phyloP scores from a whole-genome alignment of 805 yeast species.

The Metschnikowia vanudenii region DNA sequence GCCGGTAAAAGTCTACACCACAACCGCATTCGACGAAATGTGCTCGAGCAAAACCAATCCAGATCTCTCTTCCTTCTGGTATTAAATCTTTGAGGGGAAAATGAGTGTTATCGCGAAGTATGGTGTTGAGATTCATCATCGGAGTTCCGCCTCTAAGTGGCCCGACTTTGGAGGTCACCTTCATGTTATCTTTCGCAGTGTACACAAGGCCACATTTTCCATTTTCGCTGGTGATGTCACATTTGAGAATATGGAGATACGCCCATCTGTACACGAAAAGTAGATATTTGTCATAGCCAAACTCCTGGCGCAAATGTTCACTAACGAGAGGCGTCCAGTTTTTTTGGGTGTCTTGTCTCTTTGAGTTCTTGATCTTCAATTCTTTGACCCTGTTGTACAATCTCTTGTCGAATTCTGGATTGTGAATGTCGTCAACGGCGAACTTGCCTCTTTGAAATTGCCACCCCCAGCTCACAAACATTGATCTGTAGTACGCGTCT shows the following conservation, averaged over 20 bases:
- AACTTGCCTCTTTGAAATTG: slow-evolving; percentile 17
- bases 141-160: slow-evolving; percentile 26
- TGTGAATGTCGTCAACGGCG: slow-evolving; percentile 1
- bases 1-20: slow-evolving; percentile 44
- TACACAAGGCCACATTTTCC: slow-evolving; percentile 25
- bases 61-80: slow-evolving; percentile 36
- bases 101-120: neutral
- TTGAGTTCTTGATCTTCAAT: slow-evolving; percentile 11
- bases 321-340: slow-evolving; percentile 42
- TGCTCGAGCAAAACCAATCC: slow-evolving; percentile 49
- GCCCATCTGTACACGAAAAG: slow-evolving; percentile 36
- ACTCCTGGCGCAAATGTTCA: slow-evolving; percentile 16
- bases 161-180: slow-evolving; percentile 20
- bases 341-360: slow-evolving; percentile 25
- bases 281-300: slow-evolving; percentile 28
- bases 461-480: slow-evolving; percentile 17
- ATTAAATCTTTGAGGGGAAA: slow-evolving; percentile 8
- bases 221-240: slow-evolving; percentile 24
- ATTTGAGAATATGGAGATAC: slow-evolving; percentile 28
- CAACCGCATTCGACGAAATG: slow-evolving; percentile 46
- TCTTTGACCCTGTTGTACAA: slow-evolving; percentile 12
- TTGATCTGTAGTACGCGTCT: slow-evolving; percentile 8
- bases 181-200: slow-evolving; percentile 6
- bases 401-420: slow-evolving; percentile 3
- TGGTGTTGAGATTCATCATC: slow-evolving; percentile 15